Percentiles rank a stretch among this genome's conserved stretches.
These are phyloP conservation scores for Cryphonectria japonica DNA, from an alignment of 2,329 filamentous ascomycete genomes.

Conservation along the genomic window DNA sequence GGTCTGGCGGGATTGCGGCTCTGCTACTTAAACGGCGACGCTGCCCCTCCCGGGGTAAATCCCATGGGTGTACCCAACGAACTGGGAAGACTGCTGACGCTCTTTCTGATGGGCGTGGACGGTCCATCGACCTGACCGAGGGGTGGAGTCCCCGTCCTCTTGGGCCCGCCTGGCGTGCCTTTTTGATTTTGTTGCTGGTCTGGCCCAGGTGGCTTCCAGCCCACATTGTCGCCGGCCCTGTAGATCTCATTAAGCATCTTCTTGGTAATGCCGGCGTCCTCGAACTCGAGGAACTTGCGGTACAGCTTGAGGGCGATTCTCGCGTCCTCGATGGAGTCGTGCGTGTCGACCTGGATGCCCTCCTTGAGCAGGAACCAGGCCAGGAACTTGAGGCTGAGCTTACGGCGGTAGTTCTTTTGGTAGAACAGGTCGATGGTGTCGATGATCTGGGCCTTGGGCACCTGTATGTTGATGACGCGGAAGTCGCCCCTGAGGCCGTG, in stretches of 20 bases:
- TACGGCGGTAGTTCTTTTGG: slow-evolving; percentile 78
- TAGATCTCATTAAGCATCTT: slow-evolving; percentile 89
- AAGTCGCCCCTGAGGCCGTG: slow-evolving; percentile 96
- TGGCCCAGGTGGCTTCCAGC: slow-evolving; percentile 26
- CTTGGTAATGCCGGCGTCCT: slow-evolving; percentile 82
- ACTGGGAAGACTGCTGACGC: not conserved
- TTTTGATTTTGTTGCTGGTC: slow-evolving; percentile 4
- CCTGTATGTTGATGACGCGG: slow-evolving; percentile 96
- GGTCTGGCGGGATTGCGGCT: not conserved
- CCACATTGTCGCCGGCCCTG: slow-evolving; percentile 41
- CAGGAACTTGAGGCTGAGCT: slow-evolving; percentile 86
- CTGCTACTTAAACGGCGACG: slow-evolving; percentile 20
- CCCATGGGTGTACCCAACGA: slow-evolving; percentile 18
- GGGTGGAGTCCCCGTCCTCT: slow-evolving; percentile 19
- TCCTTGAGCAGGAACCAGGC: slow-evolving; percentile 91
- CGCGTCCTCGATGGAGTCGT: slow-evolving; percentile 96
- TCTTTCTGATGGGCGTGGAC: slow-evolving; percentile 26
- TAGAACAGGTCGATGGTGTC: slow-evolving; percentile 94
- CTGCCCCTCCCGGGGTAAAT: slow-evolving; percentile 19
- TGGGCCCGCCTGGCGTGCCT: not conserved
- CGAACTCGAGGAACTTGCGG: slow-evolving; percentile 86
- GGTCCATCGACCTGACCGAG: slow-evolving; percentile 19
- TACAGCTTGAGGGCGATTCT: slow-evolving; percentile 87
- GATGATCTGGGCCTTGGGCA: slow-evolving; percentile 86
- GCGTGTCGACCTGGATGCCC: slow-evolving; percentile 88